phyloP scores from a whole-genome alignment of 352 stramenopile genomes.

The Globisporangium sylvaticum region DNA sequence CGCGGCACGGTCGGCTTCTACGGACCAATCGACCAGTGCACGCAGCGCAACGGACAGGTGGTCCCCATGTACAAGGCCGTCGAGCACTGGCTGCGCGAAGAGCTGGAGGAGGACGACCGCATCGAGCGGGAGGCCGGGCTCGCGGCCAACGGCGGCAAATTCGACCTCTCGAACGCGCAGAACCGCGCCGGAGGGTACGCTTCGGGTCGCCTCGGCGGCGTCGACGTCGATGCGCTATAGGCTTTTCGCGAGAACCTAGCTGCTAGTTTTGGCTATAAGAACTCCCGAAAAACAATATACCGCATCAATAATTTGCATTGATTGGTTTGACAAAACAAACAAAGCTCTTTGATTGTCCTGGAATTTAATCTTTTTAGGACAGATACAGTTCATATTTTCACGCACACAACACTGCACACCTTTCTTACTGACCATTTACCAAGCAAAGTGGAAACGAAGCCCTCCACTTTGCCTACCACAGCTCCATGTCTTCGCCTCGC shows the following conservation, averaged over 20 bases:
- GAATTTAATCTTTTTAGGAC: too few relatives aligned
- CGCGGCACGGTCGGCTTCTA: conserved; percentile 53
- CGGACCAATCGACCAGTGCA: conserved; percentile 70
- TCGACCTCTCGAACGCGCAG: conserved; percentile 59
- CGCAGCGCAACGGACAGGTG: conserved; percentile 43
- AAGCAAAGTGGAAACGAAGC: background rate
- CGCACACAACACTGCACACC: too few relatives aligned
- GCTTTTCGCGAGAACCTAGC: too few relatives aligned
- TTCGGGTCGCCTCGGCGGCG: conserved; percentile 53
- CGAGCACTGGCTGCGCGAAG: conserved; percentile 90
- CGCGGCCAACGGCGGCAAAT: conserved; percentile 29
- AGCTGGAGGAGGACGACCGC: conserved; percentile 81
- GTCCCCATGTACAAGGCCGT: conserved; percentile 90
- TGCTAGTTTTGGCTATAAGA: too few relatives aligned
- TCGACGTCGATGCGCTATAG: conserved; percentile 40
- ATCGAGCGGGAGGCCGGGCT: conserved; percentile 55
- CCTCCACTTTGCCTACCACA: background rate
- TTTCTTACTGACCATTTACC: background rate
- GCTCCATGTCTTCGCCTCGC: background rate
- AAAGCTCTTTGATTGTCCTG: too few relatives aligned
- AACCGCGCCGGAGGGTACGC: conserved; percentile 77
- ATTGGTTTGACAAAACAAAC: background rate
- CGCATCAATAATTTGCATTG: background rate
- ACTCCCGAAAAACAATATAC: background rate
- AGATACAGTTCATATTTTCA: too few relatives aligned